Evolutionary conservation across 1,284 basidiomycete species (phyloP), one percentile per base, ranked within the genome.

Genomic region (Ceratobasidium sp.): DNA sequence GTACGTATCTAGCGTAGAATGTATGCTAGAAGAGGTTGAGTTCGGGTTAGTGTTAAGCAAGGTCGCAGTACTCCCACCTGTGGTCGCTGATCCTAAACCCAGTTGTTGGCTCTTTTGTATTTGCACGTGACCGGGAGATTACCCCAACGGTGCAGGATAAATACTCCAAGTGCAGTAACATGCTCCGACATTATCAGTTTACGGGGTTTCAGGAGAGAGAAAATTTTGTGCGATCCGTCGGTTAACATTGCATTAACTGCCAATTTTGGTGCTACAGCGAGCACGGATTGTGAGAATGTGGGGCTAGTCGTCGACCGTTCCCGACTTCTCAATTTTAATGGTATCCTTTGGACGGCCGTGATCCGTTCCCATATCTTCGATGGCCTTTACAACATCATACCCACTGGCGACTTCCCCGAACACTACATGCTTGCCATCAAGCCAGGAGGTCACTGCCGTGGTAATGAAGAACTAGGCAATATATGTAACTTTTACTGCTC

Each of bases 391-490:
- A 74, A 94, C 53, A 11, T 89, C 87, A 75, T 87, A 78, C 76
- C 89, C 89, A 74, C 89, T 84, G 48, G 90, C 81, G 19, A 92
- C 89, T 86, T 71, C 80, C 85, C 93, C 93, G 79, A 95, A 95
- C 48, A 95, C 92, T 82, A 94, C 90, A 82, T 93, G 92, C 73
- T 86, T 87, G 51, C 88, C 89, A 79, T 95, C 91, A 76, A 95
- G 88, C 91, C 94, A 95, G 49, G 84, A 81, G 34, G 91, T 92
- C 48, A 89, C 85, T 64, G 90, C 89, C 9, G 95, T 97, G 46
- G 95, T 96, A 82, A 97, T 91, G 83, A 95, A 95, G 85, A 95
- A 95, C 87, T 88, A 79, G 87, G 87, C 39, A 90, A 34, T 34
- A 34, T 34, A 34, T 34, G 34, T 34, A 8, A 34, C 4, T 8